Base-by-base conservation (phyloP, 495 filamentous ascomycete species). In the Clavariopsis aquatica region DNA sequence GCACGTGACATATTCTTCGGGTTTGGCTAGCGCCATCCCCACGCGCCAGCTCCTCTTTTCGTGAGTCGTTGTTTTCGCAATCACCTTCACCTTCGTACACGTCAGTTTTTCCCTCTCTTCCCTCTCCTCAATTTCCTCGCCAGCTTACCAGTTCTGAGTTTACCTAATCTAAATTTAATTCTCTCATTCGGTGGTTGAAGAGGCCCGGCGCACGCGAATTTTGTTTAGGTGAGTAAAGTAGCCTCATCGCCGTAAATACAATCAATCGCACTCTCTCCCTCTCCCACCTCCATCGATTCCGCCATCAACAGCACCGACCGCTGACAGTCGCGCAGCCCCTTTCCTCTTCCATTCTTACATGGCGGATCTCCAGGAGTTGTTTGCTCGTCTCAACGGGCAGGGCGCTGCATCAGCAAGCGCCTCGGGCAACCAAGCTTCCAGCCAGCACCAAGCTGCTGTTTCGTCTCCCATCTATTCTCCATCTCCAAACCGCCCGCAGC, bases 391-490 rank as follows among this genome's bases (percentile, higher is more conserved):
- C 31, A 65, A 62, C 45, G 67, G 65, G 20, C 64, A 68, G 56
- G 29, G 51, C 41, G 56, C 49, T 22, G 51, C 63, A 26, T 45
- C 61, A 2, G 26, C 47, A 19, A 43, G 51, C 46, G 29, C 47
- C n/a, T 43, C 49, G 13, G 38, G 34, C 55, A 62, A 60, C 43
- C 54, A 60, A 22, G 6, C 59, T 31, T 9, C 51, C 9, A 51
- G 51, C 43, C 65, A 75, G 36, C 70, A 71, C n/a, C 69, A 71
- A 13, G 69, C 74, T 15, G 51, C 67, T 24, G 72, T 78, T 12
- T 76, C 75, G 20, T 76, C 75, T 12, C 76, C 76, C 3, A 61
- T 77, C 56, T 73, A 68, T 60, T 72, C 73, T 7, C 76, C 76
- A 23, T 63, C 72, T 0, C 64, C 69, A 1, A 20, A 41, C n/a